phyloP scores from a whole-genome alignment of 1,139 yeast species.

The Taphrina wiesneri region DNA sequence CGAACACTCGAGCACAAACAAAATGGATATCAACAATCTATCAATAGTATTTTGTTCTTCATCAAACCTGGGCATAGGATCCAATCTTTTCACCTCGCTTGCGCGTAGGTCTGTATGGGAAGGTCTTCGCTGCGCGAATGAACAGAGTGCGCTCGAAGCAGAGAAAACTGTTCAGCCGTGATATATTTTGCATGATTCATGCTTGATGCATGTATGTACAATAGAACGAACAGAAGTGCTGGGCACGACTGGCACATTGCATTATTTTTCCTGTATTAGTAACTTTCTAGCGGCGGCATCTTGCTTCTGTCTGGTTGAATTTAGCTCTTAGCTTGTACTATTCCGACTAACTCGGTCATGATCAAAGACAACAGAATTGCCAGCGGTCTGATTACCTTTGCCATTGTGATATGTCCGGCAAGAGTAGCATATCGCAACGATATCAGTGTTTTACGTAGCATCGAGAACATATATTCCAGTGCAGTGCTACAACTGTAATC shows the following conservation, averaged over 20 bases:
- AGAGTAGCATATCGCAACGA: too few species aligned
- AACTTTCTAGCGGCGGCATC: not conserved
- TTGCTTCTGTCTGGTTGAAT: too few species aligned
- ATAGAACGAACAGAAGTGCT: not conserved
- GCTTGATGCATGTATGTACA: not conserved
- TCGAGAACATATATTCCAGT: too few species aligned
- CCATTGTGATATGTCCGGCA: too few species aligned
- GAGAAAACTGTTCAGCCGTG: not conserved
- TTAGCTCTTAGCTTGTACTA: too few species aligned
- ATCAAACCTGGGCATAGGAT: constrained; percentile 25
- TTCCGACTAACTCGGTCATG: too few species aligned
- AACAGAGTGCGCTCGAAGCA: not conserved
- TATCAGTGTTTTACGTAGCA: too few species aligned
- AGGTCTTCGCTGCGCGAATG: constrained; percentile 11
- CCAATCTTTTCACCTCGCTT: constrained; percentile 17
- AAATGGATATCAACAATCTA: constrained; percentile 43
- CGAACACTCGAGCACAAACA: constrained; percentile 38
- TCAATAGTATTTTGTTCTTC: constrained; percentile 44
- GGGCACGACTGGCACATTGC: not conserved
- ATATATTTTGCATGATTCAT: not conserved
- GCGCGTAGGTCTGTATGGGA: constrained; percentile 5
- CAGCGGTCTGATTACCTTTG: too few species aligned
- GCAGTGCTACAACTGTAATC: too few species aligned
- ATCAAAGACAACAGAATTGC: too few species aligned
- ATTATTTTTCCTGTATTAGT: not conserved